These are phyloP conservation scores for Mycena albidolilacea DNA, from an alignment of 768 basidiomycete genomes.

Conservation along the genomic window DNA sequence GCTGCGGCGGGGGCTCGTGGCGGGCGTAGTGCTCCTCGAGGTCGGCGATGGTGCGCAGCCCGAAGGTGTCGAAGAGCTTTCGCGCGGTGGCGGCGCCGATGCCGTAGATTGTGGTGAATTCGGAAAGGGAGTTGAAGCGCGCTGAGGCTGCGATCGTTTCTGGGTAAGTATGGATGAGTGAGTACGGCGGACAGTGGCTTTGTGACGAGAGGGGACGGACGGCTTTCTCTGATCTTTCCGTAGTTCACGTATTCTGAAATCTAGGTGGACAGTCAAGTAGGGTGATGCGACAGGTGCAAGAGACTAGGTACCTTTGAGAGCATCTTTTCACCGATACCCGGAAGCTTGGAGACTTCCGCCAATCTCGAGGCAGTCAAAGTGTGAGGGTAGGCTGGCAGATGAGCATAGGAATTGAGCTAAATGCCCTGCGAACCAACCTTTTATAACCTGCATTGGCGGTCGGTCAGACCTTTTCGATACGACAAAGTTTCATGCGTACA, in stretches of 20 bases:
- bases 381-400: constrained; percentile 63
- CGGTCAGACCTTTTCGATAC: neutral
- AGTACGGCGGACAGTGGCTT: neutral
- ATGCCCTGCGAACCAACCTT: constrained; percentile 56
- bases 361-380: constrained; percentile 56
- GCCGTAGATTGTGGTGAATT: constrained; percentile 77
- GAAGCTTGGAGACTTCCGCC: constrained; percentile 58
- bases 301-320: constrained; percentile 58
- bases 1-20: constrained; percentile 34
- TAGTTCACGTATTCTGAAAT: constrained; percentile 73
- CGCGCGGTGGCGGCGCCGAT: constrained; percentile 83
- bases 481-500: constrained; percentile 54
- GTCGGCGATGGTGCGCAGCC: constrained; percentile 78
- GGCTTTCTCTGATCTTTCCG: constrained; percentile 72
- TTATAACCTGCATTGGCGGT: constrained; percentile 55
- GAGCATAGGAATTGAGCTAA: constrained; percentile 8
- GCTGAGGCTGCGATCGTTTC: constrained; percentile 62
- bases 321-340: constrained; percentile 67
- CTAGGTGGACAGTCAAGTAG: constrained; percentile 49
- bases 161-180: constrained; percentile 43
- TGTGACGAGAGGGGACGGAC: constrained; percentile 47
- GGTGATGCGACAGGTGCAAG: neutral
- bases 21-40: constrained; percentile 78
- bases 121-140: constrained; percentile 70
- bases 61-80: constrained; percentile 69